Evolutionary conservation across 371 early-diverging fungal species (phyloP).

Genomic region (Chytridium lagenaria): DNA sequence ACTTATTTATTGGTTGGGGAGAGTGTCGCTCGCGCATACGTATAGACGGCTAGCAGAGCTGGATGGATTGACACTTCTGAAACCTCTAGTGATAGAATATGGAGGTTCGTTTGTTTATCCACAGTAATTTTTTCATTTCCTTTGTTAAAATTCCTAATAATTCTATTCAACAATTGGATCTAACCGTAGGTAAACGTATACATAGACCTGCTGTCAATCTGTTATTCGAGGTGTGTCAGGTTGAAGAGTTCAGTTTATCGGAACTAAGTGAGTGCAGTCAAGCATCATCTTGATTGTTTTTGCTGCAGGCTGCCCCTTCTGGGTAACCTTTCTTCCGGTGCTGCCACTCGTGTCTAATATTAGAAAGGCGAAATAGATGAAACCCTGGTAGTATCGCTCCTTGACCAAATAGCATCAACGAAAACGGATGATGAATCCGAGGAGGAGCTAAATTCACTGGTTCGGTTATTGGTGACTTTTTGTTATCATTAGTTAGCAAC

Average conservation of each 20-base stretch:
- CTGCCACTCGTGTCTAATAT: not conserved
- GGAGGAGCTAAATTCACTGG: conserved; percentile 72
- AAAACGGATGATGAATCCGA: conserved; percentile 64
- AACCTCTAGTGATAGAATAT: not conserved
- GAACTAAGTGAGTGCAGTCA: conserved; percentile 70
- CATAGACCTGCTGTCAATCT: conserved; percentile 65
- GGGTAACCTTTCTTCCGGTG: too few species aligned
- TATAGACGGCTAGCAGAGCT: conserved; percentile 33
- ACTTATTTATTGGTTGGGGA: conserved; percentile 37
- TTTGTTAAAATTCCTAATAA: conserved; percentile 14
- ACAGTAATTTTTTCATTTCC: not conserved
- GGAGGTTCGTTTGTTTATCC: not conserved
- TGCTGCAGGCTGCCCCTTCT: too few species aligned
- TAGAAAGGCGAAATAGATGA: conserved; percentile 38
- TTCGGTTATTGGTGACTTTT: conserved; percentile 63
- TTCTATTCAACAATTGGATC: conserved; percentile 17
- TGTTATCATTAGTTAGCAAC: not conserved
- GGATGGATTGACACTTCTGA: conserved; percentile 33
- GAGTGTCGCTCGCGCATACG: conserved; percentile 26
- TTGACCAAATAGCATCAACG: conserved; percentile 74
- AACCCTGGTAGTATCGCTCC: conserved; percentile 57
- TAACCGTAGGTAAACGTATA: conserved; percentile 23
- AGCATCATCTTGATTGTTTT: not conserved
- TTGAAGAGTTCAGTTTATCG: conserved; percentile 63
- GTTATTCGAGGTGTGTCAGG: conserved; percentile 76